These are phyloP conservation scores for Penicillium herquei DNA, from an alignment of 495 filamentous ascomycete genomes.

Conservation along the genomic window DNA sequence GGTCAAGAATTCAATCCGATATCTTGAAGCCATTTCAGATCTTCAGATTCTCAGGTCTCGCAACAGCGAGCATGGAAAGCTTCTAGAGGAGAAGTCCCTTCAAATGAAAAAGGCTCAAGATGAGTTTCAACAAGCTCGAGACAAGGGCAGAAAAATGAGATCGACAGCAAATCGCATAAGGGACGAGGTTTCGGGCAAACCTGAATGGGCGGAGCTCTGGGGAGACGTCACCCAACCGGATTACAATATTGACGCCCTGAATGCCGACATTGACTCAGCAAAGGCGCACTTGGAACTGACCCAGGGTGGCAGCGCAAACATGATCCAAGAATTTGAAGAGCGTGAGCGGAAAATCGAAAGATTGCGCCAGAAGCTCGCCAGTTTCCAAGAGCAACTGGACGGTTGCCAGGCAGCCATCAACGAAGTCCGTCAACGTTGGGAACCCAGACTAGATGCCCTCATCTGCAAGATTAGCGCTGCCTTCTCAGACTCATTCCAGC, in stretches of 20 bases:
- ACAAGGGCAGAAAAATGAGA: constrained; percentile 32
- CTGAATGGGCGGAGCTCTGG: constrained; percentile 33
- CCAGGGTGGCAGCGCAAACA: constrained; percentile 71
- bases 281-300: constrained; percentile 73
- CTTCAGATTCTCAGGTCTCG: constrained; percentile 59
- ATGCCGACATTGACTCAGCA: constrained; percentile 72
- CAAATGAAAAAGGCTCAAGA: constrained; percentile 38
- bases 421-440: constrained; percentile 65
- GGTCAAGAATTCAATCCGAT: constrained; percentile 62
- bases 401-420: constrained; percentile 55
- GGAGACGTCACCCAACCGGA: constrained; percentile 14
- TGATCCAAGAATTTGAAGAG: constrained; percentile 77
- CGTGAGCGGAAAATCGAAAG: constrained; percentile 60
- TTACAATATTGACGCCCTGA: constrained; percentile 60
- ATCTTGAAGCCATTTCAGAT: constrained; percentile 81
- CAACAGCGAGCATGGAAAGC: constrained; percentile 55
- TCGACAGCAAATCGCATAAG: constrained; percentile 34
- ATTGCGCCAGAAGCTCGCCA: constrained; percentile 47
- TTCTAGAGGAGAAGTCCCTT: constrained; percentile 45
- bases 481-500: constrained; percentile 84
- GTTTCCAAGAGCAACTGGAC: constrained; percentile 44
- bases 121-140: constrained; percentile 28
- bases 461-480: constrained; percentile 81
- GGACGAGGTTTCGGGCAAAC: constrained; percentile 8
- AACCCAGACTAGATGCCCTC: constrained; percentile 77